phyloP scores from a whole-genome alignment of 345 rosid genomes.

The Brassica carinata region DNA sequence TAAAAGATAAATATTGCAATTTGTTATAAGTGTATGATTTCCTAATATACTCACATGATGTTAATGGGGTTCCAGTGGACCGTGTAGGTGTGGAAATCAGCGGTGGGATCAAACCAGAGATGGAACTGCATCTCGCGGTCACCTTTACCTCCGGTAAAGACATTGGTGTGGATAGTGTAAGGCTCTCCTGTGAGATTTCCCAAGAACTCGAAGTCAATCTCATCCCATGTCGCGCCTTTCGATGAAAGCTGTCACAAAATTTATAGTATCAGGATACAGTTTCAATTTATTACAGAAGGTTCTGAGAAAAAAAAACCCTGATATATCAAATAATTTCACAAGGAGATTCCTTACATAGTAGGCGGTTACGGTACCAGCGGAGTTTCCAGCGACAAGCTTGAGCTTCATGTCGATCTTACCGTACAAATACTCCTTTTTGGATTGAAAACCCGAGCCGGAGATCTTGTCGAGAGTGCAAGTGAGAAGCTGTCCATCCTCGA shows the following conservation, averaged over 20 bases:
- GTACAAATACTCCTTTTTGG: slow-evolving; percentile 47
- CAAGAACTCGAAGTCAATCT: slow-evolving; percentile 73
- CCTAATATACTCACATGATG: slow-evolving; percentile 48
- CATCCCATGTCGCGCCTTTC: slow-evolving; percentile 50
- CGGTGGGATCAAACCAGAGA: slow-evolving; percentile 68
- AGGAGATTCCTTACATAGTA: slow-evolving; percentile 44
- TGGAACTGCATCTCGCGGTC: slow-evolving; percentile 63
- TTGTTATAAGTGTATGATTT: not conserved
- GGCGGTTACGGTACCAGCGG: slow-evolving; percentile 48
- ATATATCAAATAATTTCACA: not conserved
- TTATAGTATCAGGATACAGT: not conserved
- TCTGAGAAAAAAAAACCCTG: not conserved
- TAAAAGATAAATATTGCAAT: no score
- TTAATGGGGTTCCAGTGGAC: slow-evolving; percentile 56
- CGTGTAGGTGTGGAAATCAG: slow-evolving; percentile 64
- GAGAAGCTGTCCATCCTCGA: slow-evolving; percentile 47
- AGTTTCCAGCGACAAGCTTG: slow-evolving; percentile 57
- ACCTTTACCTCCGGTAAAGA: slow-evolving; percentile 62
- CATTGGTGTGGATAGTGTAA: slow-evolving; percentile 65
- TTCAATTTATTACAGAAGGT: not conserved
- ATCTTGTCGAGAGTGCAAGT: slow-evolving; percentile 46
- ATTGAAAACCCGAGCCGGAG: slow-evolving; percentile 55
- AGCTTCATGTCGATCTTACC: slow-evolving; percentile 52
- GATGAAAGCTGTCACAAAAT: slow-evolving; percentile 52
- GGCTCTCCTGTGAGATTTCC: slow-evolving; percentile 66